phyloP scores from a whole-genome alignment of 345 rosid genomes.

The Microthlaspi erraticum region DNA sequence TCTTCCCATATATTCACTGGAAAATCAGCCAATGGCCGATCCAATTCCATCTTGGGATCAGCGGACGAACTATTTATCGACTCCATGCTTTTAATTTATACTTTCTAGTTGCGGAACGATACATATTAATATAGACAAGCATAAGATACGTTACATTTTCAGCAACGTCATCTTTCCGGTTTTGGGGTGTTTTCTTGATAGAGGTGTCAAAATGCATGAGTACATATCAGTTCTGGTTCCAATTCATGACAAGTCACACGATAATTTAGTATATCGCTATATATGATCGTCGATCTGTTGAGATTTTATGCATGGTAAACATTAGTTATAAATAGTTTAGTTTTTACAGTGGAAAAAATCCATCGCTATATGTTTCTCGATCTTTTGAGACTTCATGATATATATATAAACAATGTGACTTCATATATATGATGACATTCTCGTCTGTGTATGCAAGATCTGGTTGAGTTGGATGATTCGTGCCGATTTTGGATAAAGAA shows the following conservation, averaged over 20 bases:
- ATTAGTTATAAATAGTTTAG: too few species aligned
- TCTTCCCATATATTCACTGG: conserved; percentile 28
- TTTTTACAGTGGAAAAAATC: too few species aligned
- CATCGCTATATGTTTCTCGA: too few species aligned
- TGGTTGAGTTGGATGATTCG: too few species aligned
- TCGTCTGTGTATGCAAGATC: too few species aligned
- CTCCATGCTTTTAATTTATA: background rate
- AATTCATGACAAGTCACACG: background rate
- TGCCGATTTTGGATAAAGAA: too few species aligned
- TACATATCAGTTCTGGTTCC: background rate
- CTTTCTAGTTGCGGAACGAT: too few species aligned
- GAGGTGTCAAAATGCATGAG: background rate
- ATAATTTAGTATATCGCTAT: background rate
- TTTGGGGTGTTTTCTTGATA: background rate
- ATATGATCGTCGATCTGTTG: background rate
- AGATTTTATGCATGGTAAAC: background rate
- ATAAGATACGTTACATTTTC: background rate
- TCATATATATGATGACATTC: too few species aligned
- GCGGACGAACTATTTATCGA: background rate
- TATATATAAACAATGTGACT: too few species aligned
- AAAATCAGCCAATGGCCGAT: conserved; percentile 22
- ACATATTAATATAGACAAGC: background rate
- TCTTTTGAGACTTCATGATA: too few species aligned
- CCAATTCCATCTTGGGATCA: background rate
- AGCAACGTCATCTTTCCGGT: background rate